Percentiles rank a stretch among this genome's conserved stretches.
These are phyloP conservation scores for Chaetomium olivaceum DNA, from an alignment of 2,329 filamentous ascomycete genomes.

Conservation along the genomic window DNA sequence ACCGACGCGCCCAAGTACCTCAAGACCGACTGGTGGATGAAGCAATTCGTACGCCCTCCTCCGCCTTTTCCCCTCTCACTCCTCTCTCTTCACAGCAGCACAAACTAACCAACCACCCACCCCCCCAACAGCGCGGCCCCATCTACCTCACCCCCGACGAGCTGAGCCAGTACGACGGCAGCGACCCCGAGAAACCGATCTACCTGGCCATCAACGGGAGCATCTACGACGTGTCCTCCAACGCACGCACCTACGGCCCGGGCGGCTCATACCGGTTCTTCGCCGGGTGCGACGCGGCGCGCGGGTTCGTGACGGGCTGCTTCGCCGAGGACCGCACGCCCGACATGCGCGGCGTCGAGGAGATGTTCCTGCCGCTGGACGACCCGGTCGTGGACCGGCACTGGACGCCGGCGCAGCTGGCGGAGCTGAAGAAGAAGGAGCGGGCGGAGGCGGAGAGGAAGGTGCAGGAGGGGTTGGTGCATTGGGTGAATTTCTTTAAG, in stretches of 20 bases:
- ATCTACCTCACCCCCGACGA: constrained; percentile 72
- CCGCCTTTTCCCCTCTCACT: not conserved
- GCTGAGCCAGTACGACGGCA: constrained; percentile 75
- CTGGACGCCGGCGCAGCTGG: constrained; percentile 57
- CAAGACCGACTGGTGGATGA: constrained; percentile 57
- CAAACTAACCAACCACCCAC: not conserved
- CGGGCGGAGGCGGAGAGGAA: constrained; percentile 61
- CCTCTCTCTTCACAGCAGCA: not conserved
- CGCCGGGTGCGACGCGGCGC: constrained; percentile 79
- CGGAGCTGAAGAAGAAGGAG: constrained; percentile 61
- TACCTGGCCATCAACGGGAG: constrained; percentile 88
- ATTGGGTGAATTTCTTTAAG: constrained; percentile 83
- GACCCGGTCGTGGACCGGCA: constrained; percentile 61
- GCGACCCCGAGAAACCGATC: constrained; percentile 71
- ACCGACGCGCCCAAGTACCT: constrained; percentile 64
- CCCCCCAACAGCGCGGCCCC: constrained; percentile 53
- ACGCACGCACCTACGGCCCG: constrained; percentile 71
- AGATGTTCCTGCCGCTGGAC: constrained; percentile 73
- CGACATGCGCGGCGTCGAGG: constrained; percentile 84
- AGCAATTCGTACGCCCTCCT: constrained; percentile 56
- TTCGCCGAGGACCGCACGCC: constrained; percentile 82
- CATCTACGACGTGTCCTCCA: constrained; percentile 79
- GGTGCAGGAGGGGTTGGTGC: constrained; percentile 67
- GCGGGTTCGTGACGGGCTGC: constrained; percentile 90
- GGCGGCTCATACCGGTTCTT: constrained; percentile 88